A percentile compares a stretch with the other conserved stretches of the same genome.
These are phyloP conservation scores for Fallopia convolvulus DNA, from an alignment of 148 eudicot species.

Conservation along the genomic window DNA sequence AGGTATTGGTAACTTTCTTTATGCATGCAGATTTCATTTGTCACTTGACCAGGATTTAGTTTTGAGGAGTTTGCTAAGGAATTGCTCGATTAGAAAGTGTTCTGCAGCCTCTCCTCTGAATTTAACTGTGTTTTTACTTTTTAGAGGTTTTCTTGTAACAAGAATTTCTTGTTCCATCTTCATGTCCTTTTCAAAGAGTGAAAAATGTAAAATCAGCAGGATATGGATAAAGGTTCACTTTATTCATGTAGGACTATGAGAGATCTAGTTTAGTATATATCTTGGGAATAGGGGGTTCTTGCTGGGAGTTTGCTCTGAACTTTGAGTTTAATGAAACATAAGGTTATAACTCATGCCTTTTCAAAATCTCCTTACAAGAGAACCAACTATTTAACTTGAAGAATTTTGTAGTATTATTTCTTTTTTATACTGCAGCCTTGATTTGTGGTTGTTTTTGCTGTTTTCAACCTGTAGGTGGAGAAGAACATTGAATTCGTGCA, in stretches of 20 bases:
- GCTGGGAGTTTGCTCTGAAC: neutral
- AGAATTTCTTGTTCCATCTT: neutral
- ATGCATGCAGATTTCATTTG: neutral
- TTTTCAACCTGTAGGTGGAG: constrained; percentile 48
- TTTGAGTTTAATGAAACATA: neutral
- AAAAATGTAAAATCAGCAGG: too few species aligned
- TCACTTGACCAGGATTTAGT: neutral
- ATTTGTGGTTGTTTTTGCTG: neutral
- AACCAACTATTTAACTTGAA: neutral
- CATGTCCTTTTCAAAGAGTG: neutral
- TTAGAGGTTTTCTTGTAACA: neutral
- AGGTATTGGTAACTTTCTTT: constrained; percentile 36
- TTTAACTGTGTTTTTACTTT: neutral
- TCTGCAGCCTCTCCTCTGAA: neutral
- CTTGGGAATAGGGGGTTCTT: neutral
- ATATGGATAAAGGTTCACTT: too few species aligned
- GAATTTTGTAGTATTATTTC: neutral
- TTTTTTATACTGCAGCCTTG: neutral
- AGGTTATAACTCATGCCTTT: neutral
- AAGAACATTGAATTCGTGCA: constrained; percentile 80
- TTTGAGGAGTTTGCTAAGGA: neutral
- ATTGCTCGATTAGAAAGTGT: neutral
- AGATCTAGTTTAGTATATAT: neutral
- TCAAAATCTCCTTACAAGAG: neutral
- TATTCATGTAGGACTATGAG: neutral